These are phyloP conservation scores for Saccharomycopsis selenospora DNA, from an alignment of 805 yeast genomes.

Conservation along the genomic window DNA sequence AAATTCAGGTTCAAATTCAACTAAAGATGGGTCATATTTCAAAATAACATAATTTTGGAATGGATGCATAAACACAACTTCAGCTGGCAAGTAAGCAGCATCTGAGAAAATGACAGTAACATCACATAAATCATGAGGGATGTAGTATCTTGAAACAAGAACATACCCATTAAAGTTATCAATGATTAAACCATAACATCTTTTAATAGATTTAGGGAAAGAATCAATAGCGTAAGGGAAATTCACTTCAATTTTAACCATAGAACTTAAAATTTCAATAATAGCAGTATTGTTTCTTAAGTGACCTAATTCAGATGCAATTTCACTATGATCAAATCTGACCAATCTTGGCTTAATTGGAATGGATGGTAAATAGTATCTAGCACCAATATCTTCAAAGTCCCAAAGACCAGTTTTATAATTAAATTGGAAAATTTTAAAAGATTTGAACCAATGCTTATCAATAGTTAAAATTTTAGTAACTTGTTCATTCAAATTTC, in stretches of 20 bases:
- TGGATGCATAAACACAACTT: conserved; percentile 22
- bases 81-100: conserved; percentile 21
- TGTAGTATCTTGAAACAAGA: conserved; percentile 20
- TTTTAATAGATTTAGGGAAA: conserved; percentile 19
- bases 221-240: conserved; percentile 22
- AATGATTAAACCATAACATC: conserved; percentile 21
- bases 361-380: conserved; percentile 20
- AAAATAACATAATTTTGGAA: conserved; percentile 21
- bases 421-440: conserved; percentile 21
- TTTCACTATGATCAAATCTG: conserved; percentile 14
- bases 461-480: conserved; percentile 21
- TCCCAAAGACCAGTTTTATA: conserved; percentile 22
- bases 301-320: conserved; percentile 17
- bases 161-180: conserved; percentile 22
- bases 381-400: conserved; percentile 20
- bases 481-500: conserved; percentile 21
- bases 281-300: conserved; percentile 17
- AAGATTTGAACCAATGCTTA: conserved; percentile 22
- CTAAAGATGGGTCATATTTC: conserved; percentile 21
- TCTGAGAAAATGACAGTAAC: conserved; percentile 21
- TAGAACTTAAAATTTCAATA: conserved; percentile 15
- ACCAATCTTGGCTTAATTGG: conserved; percentile 21
- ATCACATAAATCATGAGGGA: conserved; percentile 22
- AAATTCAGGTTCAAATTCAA: conserved; percentile 20
- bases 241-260: conserved; percentile 21